Conservation (phyloP, 176 grass and related monocot genomes). For the Aegilops sharonensis region DNA sequence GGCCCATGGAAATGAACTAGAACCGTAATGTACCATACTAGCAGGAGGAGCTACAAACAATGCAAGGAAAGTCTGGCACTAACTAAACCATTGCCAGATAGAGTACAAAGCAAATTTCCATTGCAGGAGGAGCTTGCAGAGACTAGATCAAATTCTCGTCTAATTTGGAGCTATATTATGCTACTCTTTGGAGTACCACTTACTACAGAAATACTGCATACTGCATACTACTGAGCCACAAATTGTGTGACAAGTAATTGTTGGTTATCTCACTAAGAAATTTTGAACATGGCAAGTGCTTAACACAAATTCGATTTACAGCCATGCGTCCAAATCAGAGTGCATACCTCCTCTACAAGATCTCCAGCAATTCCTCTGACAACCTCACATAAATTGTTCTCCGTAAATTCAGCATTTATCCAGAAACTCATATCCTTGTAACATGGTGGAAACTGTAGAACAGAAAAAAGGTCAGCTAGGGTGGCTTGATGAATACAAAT, state of each 20-base stretch:
- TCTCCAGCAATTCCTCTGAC: slow-evolving; percentile 98
- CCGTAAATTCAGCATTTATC: slow-evolving; percentile 87
- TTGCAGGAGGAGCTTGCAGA: background rate
- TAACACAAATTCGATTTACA: background rate
- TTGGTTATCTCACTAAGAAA: no score
- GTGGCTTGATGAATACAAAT: background rate
- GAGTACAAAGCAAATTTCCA: background rate
- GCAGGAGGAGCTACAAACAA: background rate
- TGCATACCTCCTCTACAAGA: slow-evolving; percentile 86
- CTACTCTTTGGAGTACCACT: slow-evolving; percentile 15
- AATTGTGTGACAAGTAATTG: no score
- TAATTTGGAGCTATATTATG: slow-evolving; percentile 18
- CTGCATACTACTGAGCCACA: no score
- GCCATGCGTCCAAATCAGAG: background rate
- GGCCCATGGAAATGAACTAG: background rate
- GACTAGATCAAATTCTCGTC: background rate
- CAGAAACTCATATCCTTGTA: slow-evolving; percentile 99
- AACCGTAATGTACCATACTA: background rate
- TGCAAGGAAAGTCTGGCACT: background rate
- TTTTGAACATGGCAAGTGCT: background rate
- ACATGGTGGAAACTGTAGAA: slow-evolving; percentile 92
- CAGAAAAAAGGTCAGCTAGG: background rate
- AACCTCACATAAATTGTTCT: slow-evolving; percentile 98
- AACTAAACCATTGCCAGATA: background rate
- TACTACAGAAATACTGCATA: background rate